A percentile compares a stretch with the other conserved stretches of the same genome.
phyloP scores from a whole-genome alignment of 2,329 filamentous ascomycete species.

The Bisporella sp. region DNA sequence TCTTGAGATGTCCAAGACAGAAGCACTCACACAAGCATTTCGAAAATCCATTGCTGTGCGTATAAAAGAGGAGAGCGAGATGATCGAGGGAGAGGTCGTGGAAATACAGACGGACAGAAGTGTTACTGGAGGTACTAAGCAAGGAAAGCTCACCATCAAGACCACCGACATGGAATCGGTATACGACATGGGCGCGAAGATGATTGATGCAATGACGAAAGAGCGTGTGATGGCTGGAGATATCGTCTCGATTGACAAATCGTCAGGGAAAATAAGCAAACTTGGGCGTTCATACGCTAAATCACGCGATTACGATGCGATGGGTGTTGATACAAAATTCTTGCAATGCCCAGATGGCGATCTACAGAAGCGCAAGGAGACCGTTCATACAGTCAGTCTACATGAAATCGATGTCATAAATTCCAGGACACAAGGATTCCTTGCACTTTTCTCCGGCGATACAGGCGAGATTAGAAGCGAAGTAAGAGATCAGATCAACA shows the following conservation, averaged over 20 bases:
- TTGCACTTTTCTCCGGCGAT: constrained; percentile 95
- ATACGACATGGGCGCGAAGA: constrained; percentile 98
- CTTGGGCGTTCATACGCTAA: constrained; percentile 90
- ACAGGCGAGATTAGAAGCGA: constrained; percentile 97
- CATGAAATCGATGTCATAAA: constrained; percentile 99
- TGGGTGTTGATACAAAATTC: constrained; percentile 98
- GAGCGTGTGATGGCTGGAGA: constrained; percentile 98
- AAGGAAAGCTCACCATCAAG: constrained; percentile 98
- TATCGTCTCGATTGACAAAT: constrained; percentile 98
- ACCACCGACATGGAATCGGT: constrained; percentile 99
- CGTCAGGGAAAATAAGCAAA: constrained; percentile 96
- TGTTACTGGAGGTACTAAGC: constrained; percentile 93
- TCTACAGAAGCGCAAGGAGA: constrained; percentile 93
- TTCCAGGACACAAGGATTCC: constrained; percentile 94
- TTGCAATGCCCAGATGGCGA: constrained; percentile 96
- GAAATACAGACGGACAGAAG: constrained; percentile 98
- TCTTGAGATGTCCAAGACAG: constrained; percentile 98
- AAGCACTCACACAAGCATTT: constrained; percentile 97
- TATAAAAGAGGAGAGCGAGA: constrained; percentile 98
- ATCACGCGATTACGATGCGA: constrained; percentile 96
- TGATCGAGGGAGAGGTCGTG: constrained; percentile 98
- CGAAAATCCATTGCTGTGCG: constrained; percentile 95
- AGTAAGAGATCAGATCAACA: constrained; percentile 98
- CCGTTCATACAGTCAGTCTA: constrained; percentile 91
- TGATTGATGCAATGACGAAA: constrained; percentile 99